phyloP scores from a whole-genome alignment of 345 rosid species.

The Eucalyptus paniculata region DNA sequence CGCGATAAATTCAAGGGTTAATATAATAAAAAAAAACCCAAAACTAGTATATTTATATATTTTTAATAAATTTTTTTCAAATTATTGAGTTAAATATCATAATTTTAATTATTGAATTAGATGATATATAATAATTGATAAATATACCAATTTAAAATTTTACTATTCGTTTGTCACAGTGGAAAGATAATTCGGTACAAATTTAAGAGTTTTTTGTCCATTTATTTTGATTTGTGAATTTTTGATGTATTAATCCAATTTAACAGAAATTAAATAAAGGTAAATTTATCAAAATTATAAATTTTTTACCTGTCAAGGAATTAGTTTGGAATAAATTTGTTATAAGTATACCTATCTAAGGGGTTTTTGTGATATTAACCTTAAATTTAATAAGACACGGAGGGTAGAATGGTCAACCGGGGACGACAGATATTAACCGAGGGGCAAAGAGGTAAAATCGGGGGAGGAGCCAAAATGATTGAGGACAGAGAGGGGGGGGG shows the following conservation, averaged over 20 bases:
- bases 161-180: too few relatives aligned
- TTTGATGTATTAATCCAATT: too few relatives aligned
- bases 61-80: too few relatives aligned
- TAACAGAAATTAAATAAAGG: rapidly evolving
- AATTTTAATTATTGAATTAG: too few relatives aligned
- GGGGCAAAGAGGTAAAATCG: not conserved
- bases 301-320: rapidly evolving
- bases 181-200: too few relatives aligned
- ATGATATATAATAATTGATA: too few relatives aligned
- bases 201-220: rapidly evolving
- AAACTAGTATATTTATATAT: too few relatives aligned
- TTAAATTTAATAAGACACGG: not conserved
- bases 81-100: rapidly evolving
- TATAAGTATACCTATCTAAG: rapidly evolving
- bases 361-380: rapidly evolving
- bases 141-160: too few relatives aligned
- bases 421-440: not conserved
- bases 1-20: rapidly evolving
- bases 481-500: not conserved
- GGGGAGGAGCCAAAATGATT: not conserved
- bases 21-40: too few relatives aligned
- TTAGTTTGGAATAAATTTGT: too few relatives aligned
- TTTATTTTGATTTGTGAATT: rapidly evolving
- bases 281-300: too few relatives aligned
- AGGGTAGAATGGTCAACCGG: not conserved